Percentiles rank a stretch among this genome's conserved stretches.
phyloP scores from a whole-genome alignment of 345 rosid species.

The Kernera saxatilis region DNA sequence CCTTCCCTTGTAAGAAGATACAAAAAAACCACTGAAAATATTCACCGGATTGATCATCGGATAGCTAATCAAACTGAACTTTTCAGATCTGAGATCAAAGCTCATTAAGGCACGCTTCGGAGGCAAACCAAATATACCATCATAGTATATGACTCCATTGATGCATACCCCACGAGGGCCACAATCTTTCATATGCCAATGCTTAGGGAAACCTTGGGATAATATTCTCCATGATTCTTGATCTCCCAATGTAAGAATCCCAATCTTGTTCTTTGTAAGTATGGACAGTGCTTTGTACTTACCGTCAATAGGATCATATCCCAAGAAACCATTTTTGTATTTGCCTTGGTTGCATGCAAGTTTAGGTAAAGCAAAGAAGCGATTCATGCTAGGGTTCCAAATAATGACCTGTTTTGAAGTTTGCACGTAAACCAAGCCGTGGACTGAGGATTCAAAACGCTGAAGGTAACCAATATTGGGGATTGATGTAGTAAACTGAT shows the following conservation, averaged over 20 bases:
- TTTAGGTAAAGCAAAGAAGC: neutral
- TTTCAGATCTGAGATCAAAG: neutral
- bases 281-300: neutral
- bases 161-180: neutral
- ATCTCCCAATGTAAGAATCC: neutral
- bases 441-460: neutral
- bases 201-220: neutral
- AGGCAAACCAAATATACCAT: neutral
- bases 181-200: no score
- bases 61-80: neutral
- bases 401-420: neutral
- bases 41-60: neutral
- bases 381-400: neutral
- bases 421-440: neutral
- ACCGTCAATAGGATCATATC: neutral
- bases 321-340: neutral
- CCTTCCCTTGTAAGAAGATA: neutral
- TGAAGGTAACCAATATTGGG: no score
- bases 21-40: neutral
- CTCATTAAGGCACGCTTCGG: neutral
- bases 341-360: neutral
- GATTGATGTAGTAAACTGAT: no score
- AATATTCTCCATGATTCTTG: neutral
- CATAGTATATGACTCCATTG: neutral
- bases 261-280: neutral